Evolutionary conservation across 164 flowering plant genomes (phyloP).

Genomic region (Aristolochia californica): DNA sequence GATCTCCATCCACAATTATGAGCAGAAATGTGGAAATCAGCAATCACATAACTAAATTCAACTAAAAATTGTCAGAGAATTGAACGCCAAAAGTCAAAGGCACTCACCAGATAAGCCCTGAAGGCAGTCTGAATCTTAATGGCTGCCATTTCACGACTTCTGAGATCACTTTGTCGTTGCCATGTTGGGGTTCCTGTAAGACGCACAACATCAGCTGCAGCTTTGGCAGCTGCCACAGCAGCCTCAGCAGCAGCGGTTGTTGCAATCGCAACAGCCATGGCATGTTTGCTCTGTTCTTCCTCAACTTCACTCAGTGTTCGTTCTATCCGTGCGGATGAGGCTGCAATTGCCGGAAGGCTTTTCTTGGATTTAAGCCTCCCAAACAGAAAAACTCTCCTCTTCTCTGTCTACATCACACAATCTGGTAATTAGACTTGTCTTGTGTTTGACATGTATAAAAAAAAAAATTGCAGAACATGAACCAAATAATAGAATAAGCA

Average conservation of each 20-base stretch:
- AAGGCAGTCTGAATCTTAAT: slow-evolving; percentile 61
- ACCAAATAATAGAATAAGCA: not conserved
- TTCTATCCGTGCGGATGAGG: slow-evolving; percentile 18
- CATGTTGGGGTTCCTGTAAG: slow-evolving; percentile 29
- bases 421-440: not conserved
- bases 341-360: slow-evolving; percentile 21
- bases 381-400: slow-evolving; percentile 34
- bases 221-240: slow-evolving; percentile 76
- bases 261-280: slow-evolving; percentile 59
- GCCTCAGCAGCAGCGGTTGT: slow-evolving; percentile 86
- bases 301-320: slow-evolving; percentile 34
- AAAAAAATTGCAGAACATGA: not conserved
- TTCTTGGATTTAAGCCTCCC: slow-evolving; percentile 28
- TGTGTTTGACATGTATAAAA: not conserved
- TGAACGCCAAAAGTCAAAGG: not conserved
- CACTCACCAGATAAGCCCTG: slow-evolving; percentile 62
- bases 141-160: slow-evolving; percentile 37
- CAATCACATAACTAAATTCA: too few relatives aligned
- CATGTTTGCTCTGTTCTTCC: slow-evolving; percentile 63
- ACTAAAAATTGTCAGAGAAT: not conserved
- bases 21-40: too few relatives aligned
- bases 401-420: slow-evolving; percentile 20
- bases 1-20: too few relatives aligned
- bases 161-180: slow-evolving; percentile 2
- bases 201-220: slow-evolving; percentile 66